phyloP scores from a whole-genome alignment of 1,284 basidiomycete species.

The Sphagnurus paluster region DNA sequence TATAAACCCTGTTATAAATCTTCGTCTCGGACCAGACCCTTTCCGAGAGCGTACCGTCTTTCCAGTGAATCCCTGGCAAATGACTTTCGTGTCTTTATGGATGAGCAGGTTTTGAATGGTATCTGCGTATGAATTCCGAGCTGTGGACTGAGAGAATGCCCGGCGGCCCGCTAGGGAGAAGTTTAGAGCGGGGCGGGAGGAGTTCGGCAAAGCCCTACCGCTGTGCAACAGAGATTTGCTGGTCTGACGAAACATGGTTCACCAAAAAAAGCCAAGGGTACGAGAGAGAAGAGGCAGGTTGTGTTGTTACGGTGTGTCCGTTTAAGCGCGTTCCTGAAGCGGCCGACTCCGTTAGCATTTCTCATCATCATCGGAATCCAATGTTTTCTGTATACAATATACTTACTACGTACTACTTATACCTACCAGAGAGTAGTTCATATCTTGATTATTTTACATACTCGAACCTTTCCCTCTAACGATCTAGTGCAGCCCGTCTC shows the following conservation, averaged over 20 bases:
- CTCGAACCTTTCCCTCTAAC: conserved; percentile 16
- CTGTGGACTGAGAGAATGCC: conserved; percentile 76
- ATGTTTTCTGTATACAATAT: too few species aligned
- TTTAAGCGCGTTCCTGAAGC: conserved; percentile 11
- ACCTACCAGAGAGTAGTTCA: too few species aligned
- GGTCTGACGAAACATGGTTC: conserved; percentile 58
- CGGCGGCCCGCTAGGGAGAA: conserved; percentile 58
- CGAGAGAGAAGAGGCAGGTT: conserved; percentile 10
- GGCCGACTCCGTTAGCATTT: conserved; percentile 14
- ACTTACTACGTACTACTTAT: too few species aligned
- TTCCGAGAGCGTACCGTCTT: conserved; percentile 89
- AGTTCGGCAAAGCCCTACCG: conserved; percentile 38
- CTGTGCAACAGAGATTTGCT: conserved; percentile 53
- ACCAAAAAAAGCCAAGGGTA: conserved; percentile 10
- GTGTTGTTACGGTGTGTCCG: neutral
- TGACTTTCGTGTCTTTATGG: conserved; percentile 92
- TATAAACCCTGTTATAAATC: conserved; percentile 31
- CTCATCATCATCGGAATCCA: conserved; percentile 2
- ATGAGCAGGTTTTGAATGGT: conserved; percentile 92
- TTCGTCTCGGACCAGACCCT: neutral
- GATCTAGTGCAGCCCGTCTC: conserved; percentile 45
- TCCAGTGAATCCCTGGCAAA: conserved; percentile 94
- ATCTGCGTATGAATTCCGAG: conserved; percentile 79
- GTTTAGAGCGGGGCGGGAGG: neutral
- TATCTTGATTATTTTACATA: too few species aligned